Base-by-base conservation (phyloP, 2,329 filamentous ascomycete species). In the Aspergillus sp. region DNA sequence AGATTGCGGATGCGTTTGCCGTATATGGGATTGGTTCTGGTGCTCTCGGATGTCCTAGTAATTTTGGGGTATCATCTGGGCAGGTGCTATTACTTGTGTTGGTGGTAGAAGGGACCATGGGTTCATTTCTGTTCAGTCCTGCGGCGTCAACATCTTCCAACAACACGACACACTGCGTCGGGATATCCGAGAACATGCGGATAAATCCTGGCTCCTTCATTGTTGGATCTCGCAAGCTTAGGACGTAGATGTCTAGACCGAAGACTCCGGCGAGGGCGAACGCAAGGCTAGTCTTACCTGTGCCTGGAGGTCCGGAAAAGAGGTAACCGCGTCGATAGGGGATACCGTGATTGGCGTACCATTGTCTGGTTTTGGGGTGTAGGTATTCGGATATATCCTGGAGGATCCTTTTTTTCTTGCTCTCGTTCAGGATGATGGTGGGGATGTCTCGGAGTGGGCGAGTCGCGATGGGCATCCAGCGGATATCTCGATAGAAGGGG, bases 331-430 rank as follows among this genome's bases (percentile, higher is more conserved):
- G 78, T 0, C 91, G 83, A 50, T 92, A 87, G 0, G 91, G 91
- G 17, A 94, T 91, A 0, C 91, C 91, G 2, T 89, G 82, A 51
- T 87, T 87, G 0, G 89, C 86, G 69, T 94, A 94, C 89, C 90
- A 94, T 9, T 82, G 82, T 8, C 90, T 82, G 2, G 65, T 71
- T 13, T 82, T 79, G 0, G 90, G 89, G 57, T 91, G 86, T 0
- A 95, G 80, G 64, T 91, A 94, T 67, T 92, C 90, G 65, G 91
- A 90, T 69, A 94, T 88, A 67, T 95, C 91, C 12, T 36, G 32
- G 32, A 36, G 32, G 12, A 36, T 36, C 12, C 12, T 36, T 13
- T 36, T 5, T 5, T 36, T 36, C 5, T 15, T 36, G 32, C 5
- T 13, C 32, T 36, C 32, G 32, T 36, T 36, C 10, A 36, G 32